A percentile compares a stretch with the other conserved stretches of the same genome.
Conservation (phyloP, 306 rosid species). For the Dalbergia cochinchinensis region DNA sequence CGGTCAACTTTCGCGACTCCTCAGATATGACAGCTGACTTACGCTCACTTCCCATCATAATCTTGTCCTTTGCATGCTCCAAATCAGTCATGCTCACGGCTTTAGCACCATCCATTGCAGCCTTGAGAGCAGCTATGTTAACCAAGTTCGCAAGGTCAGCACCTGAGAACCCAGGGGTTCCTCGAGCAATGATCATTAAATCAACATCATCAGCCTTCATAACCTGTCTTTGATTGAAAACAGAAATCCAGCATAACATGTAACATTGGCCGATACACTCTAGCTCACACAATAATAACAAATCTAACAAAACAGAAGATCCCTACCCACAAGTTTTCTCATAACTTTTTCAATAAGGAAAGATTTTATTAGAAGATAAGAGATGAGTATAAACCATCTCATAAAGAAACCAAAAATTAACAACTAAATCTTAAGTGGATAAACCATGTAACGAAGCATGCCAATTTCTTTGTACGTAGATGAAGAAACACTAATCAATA, state of each 20-base stretch:
- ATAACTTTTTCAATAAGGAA: too few species aligned
- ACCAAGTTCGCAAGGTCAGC: conserved; percentile 91
- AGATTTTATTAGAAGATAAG: neutral
- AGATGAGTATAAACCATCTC: too few species aligned
- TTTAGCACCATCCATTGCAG: conserved; percentile 95
- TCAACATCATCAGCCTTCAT: conserved; percentile 86
- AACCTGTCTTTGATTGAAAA: conserved; percentile 58
- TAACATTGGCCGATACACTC: neutral
- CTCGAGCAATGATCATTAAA: conserved; percentile 76
- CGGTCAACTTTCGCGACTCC: conserved; percentile 71
- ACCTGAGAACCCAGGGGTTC: conserved; percentile 90
- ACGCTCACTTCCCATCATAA: conserved; percentile 91
- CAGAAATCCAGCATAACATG: neutral
- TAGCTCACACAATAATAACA: neutral
- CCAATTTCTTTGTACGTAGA: too few species aligned
- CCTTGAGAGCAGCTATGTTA: conserved; percentile 84
- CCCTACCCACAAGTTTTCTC: neutral
- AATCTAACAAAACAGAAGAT: neutral
- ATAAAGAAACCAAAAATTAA: too few species aligned
- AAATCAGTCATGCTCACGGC: conserved; percentile 84
- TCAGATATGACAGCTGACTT: conserved; percentile 81
- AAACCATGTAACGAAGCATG: too few species aligned
- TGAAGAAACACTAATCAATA: too few species aligned
- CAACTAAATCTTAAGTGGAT: too few species aligned
- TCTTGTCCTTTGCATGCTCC: conserved; percentile 83